These are phyloP conservation scores for Ustilago bromivora DNA, from an alignment of 1,284 basidiomycete genomes.

Conservation along the genomic window DNA sequence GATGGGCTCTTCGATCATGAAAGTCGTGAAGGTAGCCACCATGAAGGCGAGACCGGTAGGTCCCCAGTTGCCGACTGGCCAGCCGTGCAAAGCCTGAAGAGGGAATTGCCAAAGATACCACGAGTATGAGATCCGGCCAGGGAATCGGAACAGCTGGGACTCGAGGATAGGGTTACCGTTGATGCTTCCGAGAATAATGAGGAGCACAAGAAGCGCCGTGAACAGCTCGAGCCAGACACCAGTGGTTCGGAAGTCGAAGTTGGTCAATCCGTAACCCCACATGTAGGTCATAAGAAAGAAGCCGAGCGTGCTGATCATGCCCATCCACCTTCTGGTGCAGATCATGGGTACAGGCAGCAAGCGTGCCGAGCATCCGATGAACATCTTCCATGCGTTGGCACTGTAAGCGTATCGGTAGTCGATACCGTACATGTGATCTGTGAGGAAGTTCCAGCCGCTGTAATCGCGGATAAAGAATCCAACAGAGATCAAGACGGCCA, in stretches of 20 bases:
- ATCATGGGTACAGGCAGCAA: conserved; percentile 27
- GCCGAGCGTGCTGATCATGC: conserved; percentile 19
- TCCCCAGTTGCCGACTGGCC: conserved; percentile 26
- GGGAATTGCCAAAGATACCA: conserved; percentile 49
- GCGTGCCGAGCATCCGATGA: conserved; percentile 36
- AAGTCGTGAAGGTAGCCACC: conserved; percentile 36
- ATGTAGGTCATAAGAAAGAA: conserved; percentile 27
- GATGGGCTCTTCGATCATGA: conserved; percentile 44
- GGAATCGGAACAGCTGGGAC: conserved; percentile 32
- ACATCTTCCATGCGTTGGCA: conserved; percentile 42
- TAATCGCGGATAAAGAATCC: conserved; percentile 31
- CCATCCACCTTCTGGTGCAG: conserved; percentile 19
- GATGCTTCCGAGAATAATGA: conserved; percentile 31
- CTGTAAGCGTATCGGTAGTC: conserved; percentile 40
- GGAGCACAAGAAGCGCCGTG: conserved; percentile 14
- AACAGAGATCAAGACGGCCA: conserved; percentile 17
- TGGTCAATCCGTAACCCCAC: conserved; percentile 24
- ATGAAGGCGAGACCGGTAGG: conserved; percentile 36
- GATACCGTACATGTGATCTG: conserved; percentile 27
- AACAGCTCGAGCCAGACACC: conserved; percentile 38
- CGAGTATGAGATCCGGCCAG: conserved; percentile 39
- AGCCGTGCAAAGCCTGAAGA: conserved; percentile 27
- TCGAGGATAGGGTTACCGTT: conserved; percentile 44
- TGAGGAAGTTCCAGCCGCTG: conserved; percentile 28
- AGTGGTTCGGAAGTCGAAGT: conserved; percentile 31